Evolutionary conservation across 371 early-diverging fungal species (phyloP), one percentile per base, ranked within the genome.

Genomic region (Apophysomyces sp.): DNA sequence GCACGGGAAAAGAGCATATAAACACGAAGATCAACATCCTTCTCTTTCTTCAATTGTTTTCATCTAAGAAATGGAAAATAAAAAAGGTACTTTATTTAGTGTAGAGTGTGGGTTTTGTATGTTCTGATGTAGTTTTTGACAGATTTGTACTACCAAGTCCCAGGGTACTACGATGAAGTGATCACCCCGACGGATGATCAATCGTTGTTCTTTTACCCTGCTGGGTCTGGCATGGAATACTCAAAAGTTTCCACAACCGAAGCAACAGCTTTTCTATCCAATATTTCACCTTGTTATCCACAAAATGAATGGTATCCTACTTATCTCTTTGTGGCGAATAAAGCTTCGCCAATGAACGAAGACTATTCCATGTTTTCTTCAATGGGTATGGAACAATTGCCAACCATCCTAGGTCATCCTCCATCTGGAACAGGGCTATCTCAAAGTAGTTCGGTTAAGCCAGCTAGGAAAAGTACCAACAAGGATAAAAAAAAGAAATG

Each of bases 401-500:
- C n/a, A n/a, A n/a, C n/a, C n/a, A 13, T 34, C 3, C 13, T 34
- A 13, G 34, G 34, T 1, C 13, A 34, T 34, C 34, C 34, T 13
- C 13, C 44, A 21, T 11, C 44, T 18, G 8, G 2, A 44, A 1
- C 16, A 9, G 21, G 21, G 9, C 16, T 3, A 44, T 18, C 27
- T 9, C 8, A n/a, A 37, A 37, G n/a, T 3, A 11, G 44, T 44
- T n/a, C 24, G n/a, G 24, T n/a, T 7, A 44, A 18, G 21, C n/a
- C 4, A n/a, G 21, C 5, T 44, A 21, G 21, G 11, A 44, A 44
- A 11, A 4, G 4, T 0, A 21, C 44, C 9, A 26, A 16, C 7
- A 71, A 64, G 34, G 53, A 55, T 2, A 64, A 67, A 9, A 74
- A 72, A 28, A 61, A 64, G 24, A 69, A 69, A 54, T 97, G 97